Percentiles rank a stretch among this genome's conserved stretches.
phyloP scores from a whole-genome alignment of 306 rosid genomes.

The Glycine tomentella region DNA sequence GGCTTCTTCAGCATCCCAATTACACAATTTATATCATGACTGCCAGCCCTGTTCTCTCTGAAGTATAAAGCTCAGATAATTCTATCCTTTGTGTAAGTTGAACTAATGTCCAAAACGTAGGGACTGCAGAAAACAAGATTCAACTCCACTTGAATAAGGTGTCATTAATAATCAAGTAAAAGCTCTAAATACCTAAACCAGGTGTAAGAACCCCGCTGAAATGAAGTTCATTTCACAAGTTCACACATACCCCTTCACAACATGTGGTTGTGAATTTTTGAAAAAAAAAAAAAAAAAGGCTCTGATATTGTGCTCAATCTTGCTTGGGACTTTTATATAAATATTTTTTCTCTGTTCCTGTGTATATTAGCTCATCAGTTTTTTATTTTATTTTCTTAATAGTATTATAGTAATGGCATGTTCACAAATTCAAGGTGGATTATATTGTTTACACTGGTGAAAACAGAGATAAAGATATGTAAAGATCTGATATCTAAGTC shows the following conservation, averaged over 20 bases:
- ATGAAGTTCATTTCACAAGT: background rate
- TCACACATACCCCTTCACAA: background rate
- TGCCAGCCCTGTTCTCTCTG: constrained; percentile 8
- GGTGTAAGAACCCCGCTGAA: background rate
- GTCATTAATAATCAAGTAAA: background rate
- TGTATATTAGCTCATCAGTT: background rate
- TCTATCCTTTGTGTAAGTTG: background rate
- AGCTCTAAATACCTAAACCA: too few relatives aligned
- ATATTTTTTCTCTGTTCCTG: background rate
- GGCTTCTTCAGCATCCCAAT: background rate
- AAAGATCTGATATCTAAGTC: too few relatives aligned
- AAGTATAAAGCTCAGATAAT: constrained; percentile 1
- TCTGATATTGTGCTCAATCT: background rate
- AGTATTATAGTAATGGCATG: background rate
- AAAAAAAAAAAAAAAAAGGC: too few relatives aligned
- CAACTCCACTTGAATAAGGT: background rate
- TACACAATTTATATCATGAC: constrained; percentile 1
- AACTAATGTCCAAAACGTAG: background rate
- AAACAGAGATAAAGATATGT: too few relatives aligned
- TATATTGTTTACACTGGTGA: background rate
- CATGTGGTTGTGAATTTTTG: background rate
- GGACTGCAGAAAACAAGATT: background rate
- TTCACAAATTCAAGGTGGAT: background rate
- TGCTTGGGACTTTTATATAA: background rate
- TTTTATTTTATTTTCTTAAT: too few relatives aligned